phyloP scores from a whole-genome alignment of 2,329 filamentous ascomycete species.

The Fusarium nematophilum region DNA sequence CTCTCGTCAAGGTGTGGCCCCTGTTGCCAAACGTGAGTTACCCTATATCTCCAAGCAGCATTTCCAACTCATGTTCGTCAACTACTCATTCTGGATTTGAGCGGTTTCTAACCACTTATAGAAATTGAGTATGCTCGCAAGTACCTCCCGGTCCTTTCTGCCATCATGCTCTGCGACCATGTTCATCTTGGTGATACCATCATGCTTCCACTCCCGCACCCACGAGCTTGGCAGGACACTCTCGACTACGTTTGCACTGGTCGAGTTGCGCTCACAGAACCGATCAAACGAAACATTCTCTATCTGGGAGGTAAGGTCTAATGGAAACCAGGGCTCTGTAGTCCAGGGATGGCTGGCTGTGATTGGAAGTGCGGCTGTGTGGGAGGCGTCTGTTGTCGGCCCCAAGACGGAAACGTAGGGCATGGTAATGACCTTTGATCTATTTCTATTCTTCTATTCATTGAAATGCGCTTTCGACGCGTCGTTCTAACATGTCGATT shows the following conservation, averaged over 20 bases:
- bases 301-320: conserved; percentile 65
- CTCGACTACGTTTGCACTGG: conserved; percentile 67
- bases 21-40: conserved; percentile 42
- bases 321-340: not conserved
- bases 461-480: too few relatives aligned
- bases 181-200: conserved; percentile 64
- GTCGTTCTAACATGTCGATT: too few relatives aligned
- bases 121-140: conserved; percentile 48
- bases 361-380: too few relatives aligned
- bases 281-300: conserved; percentile 63
- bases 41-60: conserved; percentile 9
- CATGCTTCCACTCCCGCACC: conserved; percentile 68
- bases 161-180: conserved; percentile 65
- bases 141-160: conserved; percentile 63
- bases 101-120: conserved; percentile 23
- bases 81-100: not conserved
- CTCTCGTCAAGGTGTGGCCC: conserved; percentile 15
- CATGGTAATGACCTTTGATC: too few relatives aligned
- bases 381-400: too few relatives aligned
- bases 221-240: conserved; percentile 66
- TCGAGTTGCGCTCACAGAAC: conserved; percentile 56
- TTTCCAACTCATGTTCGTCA: not conserved
- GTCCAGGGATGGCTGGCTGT: too few relatives aligned
- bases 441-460: too few relatives aligned
- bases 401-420: too few relatives aligned